Evolutionary conservation across 768 basidiomycete genomes (phyloP).

Genomic region (Naganishia onofrii): DNA sequence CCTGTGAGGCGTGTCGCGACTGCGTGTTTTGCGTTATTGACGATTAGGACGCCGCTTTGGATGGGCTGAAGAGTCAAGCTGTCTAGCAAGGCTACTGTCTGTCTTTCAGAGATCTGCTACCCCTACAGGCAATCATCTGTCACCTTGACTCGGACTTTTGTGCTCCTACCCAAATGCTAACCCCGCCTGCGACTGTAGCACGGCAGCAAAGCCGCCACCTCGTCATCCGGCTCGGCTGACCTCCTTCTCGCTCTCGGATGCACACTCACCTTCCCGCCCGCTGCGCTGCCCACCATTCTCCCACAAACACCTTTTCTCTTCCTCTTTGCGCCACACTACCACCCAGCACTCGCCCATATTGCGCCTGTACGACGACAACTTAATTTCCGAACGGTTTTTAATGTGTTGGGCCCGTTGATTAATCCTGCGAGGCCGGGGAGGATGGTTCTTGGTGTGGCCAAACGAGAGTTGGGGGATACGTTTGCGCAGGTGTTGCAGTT

Average conservation of each 20-base stretch:
- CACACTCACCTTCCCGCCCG: conserved; percentile 61
- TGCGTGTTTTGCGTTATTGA: no score
- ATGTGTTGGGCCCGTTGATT: conserved; percentile 87
- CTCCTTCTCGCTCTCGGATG: conserved; percentile 80
- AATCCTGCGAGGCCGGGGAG: conserved; percentile 82
- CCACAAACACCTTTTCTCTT: conserved; percentile 73
- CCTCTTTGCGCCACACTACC: conserved; percentile 90
- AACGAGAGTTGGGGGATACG: conserved; percentile 70
- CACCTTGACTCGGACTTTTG: background rate
- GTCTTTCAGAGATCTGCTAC: no score
- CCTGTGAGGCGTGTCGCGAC: no score
- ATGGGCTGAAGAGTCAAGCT: no score
- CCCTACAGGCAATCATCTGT: no score
- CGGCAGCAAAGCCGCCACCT: conserved; percentile 76
- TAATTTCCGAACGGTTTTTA: conserved; percentile 95
- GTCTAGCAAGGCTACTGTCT: no score
- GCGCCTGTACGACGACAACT: conserved; percentile 80
- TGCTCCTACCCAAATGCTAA: background rate
- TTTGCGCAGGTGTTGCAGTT: conserved; percentile 74
- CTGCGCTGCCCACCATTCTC: conserved; percentile 56
- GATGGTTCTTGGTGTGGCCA: conserved; percentile 89
- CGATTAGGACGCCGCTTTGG: no score
- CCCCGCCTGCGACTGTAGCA: conserved; percentile 61
- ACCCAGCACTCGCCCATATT: conserved; percentile 76
- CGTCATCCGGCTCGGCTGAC: conserved; percentile 90